A percentile compares a stretch with the other conserved stretches of the same genome.
These are phyloP conservation scores for Ophiocordyceps camponoti-floridani DNA, from an alignment of 2,329 filamentous ascomycete genomes.

Conservation along the genomic window DNA sequence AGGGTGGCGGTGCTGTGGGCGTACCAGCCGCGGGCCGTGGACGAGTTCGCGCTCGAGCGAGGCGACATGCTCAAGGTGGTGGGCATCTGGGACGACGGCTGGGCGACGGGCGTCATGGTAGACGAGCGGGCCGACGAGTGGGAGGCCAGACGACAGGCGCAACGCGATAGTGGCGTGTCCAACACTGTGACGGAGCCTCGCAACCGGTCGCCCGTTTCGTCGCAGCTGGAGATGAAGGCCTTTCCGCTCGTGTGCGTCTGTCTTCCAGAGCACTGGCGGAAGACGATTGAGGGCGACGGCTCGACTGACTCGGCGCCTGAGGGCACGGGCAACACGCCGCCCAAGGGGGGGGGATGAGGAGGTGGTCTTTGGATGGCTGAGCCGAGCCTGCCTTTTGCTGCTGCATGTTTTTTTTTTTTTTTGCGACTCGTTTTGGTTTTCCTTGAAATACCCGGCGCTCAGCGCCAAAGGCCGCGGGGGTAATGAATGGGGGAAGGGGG, in stretches of 20 bases:
- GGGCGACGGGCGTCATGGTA: slow-evolving; percentile 83
- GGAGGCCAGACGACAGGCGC: slow-evolving; percentile 56
- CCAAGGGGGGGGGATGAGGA: slow-evolving; percentile 1
- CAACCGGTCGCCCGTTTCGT: slow-evolving; percentile 40
- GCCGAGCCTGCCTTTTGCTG: background rate
- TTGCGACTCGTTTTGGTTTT: background rate
- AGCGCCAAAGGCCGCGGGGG: background rate
- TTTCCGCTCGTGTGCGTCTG: slow-evolving; percentile 96
- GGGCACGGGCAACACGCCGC: slow-evolving; percentile 6
- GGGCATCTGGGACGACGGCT: slow-evolving; percentile 98
- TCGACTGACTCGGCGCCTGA: slow-evolving; percentile 45
- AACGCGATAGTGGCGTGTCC: slow-evolving; percentile 87
- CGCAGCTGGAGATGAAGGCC: slow-evolving; percentile 73
- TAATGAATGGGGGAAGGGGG: background rate
- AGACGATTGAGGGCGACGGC: slow-evolving; percentile 82
- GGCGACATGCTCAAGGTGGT: slow-evolving; percentile 97
- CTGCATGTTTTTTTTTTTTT: background rate
- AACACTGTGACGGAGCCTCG: slow-evolving; percentile 47
- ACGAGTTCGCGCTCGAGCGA: slow-evolving; percentile 84
- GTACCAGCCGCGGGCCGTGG: slow-evolving; percentile 81
- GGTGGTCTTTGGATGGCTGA: background rate
- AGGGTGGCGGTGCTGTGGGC: slow-evolving; percentile 88
- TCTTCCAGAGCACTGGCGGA: slow-evolving; percentile 86
- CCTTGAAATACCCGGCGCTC: background rate
- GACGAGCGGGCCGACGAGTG: slow-evolving; percentile 77